Percentiles rank a stretch among this genome's conserved stretches.
Conservation (phyloP, 1,284 basidiomycete species). For the Marasmius fiardii region DNA sequence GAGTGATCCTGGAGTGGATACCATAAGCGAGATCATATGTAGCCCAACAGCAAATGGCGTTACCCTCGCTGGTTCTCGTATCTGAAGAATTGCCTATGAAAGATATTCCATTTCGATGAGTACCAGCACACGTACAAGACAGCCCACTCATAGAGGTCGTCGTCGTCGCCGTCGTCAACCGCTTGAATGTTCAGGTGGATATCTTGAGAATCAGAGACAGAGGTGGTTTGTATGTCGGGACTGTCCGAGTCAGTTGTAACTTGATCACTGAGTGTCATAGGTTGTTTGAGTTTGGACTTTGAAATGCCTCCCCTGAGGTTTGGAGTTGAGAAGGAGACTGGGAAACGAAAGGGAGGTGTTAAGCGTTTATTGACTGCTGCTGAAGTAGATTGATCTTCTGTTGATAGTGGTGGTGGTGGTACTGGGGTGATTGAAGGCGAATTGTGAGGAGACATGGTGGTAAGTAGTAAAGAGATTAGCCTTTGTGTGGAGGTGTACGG, state of each 20-base stretch:
- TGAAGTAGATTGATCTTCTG: neutral
- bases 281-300: neutral
- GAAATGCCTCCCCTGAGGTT: neutral
- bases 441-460: conserved; percentile 3
- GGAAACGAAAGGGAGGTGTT: neutral
- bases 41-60: conserved; percentile 11
- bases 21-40: conserved; percentile 4
- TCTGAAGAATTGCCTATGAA: neutral
- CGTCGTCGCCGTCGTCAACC: neutral
- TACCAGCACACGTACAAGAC: conserved; percentile 37
- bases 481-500: too few relatives aligned
- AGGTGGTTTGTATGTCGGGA: too few relatives aligned
- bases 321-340: neutral
- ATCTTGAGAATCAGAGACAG: neutral
- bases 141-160: conserved; percentile 70
- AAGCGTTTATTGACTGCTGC: neutral
- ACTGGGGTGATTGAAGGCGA: neutral
- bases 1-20: conserved; percentile 44
- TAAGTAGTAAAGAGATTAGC: too few relatives aligned
- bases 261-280: neutral
- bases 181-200: neutral
- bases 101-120: neutral
- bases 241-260: neutral
- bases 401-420: neutral
- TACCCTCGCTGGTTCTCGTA: conserved; percentile 80